These are phyloP conservation scores for Cercophora scortea DNA, from an alignment of 495 filamentous ascomycete species.

Conservation along the genomic window DNA sequence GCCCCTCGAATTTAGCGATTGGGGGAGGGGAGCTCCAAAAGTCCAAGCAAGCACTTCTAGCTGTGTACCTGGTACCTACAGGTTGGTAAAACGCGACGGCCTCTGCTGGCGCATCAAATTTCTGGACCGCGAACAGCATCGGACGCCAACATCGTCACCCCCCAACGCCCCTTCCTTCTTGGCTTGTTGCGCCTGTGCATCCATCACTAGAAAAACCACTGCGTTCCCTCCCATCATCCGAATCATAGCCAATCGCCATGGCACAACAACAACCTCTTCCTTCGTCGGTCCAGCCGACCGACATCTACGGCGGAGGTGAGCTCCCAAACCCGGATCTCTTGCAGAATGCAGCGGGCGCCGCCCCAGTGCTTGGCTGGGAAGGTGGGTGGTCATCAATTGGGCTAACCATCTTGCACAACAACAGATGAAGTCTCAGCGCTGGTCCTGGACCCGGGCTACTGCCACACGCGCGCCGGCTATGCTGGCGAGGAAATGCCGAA, in stretches of 20 bases:
- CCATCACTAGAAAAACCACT: background rate
- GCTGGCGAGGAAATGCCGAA: slow-evolving; percentile 97
- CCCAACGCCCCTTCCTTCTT: background rate
- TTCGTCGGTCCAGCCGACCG: slow-evolving; percentile 45
- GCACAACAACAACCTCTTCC: slow-evolving; percentile 30
- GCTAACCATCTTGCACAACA: slow-evolving; percentile 1
- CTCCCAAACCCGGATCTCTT: slow-evolving; percentile 3
- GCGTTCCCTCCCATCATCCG: background rate
- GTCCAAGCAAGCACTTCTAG: no score
- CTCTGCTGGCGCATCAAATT: background rate
- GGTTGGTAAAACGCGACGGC: background rate
- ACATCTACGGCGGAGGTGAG: slow-evolving; percentile 78
- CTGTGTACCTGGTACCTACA: no score
- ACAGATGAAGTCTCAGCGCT: slow-evolving; percentile 94
- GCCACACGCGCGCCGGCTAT: slow-evolving; percentile 85
- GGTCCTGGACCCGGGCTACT: slow-evolving; percentile 91
- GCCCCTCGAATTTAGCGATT: slow-evolving; percentile 14
- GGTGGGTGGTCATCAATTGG: background rate
- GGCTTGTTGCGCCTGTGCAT: background rate
- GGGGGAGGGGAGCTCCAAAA: slow-evolving; percentile 1
- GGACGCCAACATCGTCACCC: background rate
- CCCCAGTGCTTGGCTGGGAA: background rate
- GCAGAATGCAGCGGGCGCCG: no score
- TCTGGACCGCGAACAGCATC: background rate
- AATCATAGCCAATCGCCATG: slow-evolving; percentile 4